These are phyloP conservation scores for Astrothelium subdiscretum DNA, from an alignment of 495 filamentous ascomycete species.

Conservation along the genomic window DNA sequence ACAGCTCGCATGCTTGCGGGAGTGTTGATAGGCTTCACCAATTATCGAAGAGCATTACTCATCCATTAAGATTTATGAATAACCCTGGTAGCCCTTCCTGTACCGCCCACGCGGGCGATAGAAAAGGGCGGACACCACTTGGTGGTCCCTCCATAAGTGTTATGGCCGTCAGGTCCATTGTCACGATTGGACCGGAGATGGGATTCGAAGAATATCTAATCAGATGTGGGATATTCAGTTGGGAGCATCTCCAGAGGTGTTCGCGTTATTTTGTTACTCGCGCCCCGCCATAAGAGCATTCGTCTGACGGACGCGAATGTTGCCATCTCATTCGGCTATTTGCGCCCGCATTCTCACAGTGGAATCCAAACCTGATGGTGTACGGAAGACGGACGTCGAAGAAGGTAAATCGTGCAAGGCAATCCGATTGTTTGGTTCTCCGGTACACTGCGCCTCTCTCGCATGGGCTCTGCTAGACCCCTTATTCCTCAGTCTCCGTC, in stretches of 20 bases:
- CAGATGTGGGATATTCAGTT: too few species aligned
- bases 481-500: slow-evolving; percentile 6
- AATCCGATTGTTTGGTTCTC: slow-evolving; percentile 16
- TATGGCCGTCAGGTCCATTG: too few species aligned
- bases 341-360: background rate
- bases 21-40: background rate
- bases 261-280: too few species aligned
- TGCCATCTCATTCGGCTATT: background rate
- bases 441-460: background rate
- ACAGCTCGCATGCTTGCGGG: background rate
- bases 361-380: slow-evolving; percentile 12
- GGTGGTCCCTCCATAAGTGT: too few species aligned
- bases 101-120: background rate
- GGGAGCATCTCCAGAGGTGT: too few species aligned
- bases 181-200: too few species aligned
- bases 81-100: background rate
- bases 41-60: background rate
- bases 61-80: background rate
- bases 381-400: slow-evolving; percentile 46
- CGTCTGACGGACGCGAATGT: too few species aligned
- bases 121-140: too few species aligned
- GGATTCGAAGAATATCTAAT: too few species aligned
- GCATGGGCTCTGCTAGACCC: slow-evolving; percentile 11
- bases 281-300: too few species aligned
- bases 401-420: slow-evolving; percentile 40